phyloP scores from a whole-genome alignment of 768 basidiomycete genomes.

The Galerina sulciceps region DNA sequence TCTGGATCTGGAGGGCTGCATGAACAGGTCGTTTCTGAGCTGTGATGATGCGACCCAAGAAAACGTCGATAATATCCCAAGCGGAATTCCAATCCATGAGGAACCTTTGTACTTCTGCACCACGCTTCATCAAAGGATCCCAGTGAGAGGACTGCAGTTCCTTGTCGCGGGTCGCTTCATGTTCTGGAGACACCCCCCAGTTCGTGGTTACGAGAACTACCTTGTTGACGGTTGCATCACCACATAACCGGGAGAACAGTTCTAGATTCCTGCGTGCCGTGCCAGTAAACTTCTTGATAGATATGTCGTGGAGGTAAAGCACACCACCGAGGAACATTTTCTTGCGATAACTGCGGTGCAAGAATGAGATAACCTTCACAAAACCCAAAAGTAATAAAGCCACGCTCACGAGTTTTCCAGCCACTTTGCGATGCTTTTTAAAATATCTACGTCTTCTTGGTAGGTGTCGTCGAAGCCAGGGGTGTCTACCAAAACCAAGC shows the following conservation, averaged over 20 bases:
- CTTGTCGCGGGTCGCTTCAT: background rate
- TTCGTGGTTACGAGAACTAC: constrained; percentile 12
- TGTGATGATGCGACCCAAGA: background rate
- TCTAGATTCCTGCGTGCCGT: background rate
- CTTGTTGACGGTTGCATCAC: background rate
- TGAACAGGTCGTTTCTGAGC: background rate
- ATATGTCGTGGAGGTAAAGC: constrained; percentile 2
- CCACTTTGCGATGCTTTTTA: background rate
- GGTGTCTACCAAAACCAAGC: background rate
- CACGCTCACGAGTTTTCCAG: background rate
- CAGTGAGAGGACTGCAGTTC: background rate
- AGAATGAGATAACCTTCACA: background rate
- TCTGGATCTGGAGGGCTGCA: background rate
- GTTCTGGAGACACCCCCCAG: background rate
- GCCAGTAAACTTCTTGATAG: background rate
- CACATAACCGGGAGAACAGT: background rate
- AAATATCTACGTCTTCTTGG: background rate
- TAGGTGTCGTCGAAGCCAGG: background rate
- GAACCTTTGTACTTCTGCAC: background rate
- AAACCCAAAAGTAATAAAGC: too few relatives aligned
- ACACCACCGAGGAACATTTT: background rate
- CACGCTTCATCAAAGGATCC: background rate
- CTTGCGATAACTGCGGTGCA: background rate
- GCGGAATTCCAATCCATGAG: background rate
- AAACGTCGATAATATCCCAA: background rate